These are phyloP conservation scores for Chlorella sp. DNA, from an alignment of 139 green algal genomes.

Conservation along the genomic window DNA sequence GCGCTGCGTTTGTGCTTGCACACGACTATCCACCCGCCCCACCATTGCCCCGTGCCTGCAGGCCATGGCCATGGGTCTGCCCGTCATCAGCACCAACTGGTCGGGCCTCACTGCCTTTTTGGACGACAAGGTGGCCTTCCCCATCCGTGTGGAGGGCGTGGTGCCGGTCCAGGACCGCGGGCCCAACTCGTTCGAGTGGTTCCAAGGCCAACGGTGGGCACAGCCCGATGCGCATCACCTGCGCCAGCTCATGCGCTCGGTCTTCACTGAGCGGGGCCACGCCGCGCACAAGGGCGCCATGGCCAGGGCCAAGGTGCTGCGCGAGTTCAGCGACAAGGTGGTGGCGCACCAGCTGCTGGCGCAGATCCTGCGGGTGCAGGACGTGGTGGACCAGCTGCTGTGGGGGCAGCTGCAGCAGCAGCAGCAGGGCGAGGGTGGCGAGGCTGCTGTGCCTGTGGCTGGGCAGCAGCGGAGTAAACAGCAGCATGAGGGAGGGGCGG, in stretches of 20 bases:
- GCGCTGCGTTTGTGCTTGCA: too few relatives aligned
- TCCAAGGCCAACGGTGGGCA: conserved; percentile 12
- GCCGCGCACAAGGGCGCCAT: conserved; percentile 20
- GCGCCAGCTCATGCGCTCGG: conserved; percentile 34
- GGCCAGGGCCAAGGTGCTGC: conserved; percentile 30
- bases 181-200: conserved; percentile 11
- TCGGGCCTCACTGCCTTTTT: conserved; percentile 42
- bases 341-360: conserved; percentile 22
- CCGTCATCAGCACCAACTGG: conserved; percentile 59
- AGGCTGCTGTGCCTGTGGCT: too few relatives aligned
- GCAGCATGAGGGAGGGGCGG: too few relatives aligned
- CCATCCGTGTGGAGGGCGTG: conserved; percentile 4
- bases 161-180: conserved; percentile 1
- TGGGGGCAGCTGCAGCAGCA: background rate
- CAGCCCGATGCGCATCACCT: conserved; percentile 31
- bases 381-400: background rate
- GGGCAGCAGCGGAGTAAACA: too few relatives aligned
- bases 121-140: conserved; percentile 6
- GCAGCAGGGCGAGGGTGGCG: too few relatives aligned
- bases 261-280: conserved; percentile 21
- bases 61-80: conserved; percentile 47
- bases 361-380: conserved; percentile 9
- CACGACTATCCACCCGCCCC: too few relatives aligned
- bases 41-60: too few relatives aligned
- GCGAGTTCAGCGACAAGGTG: conserved; percentile 27